These are phyloP conservation scores for Pyricularia pennisetigena DNA, from an alignment of 2,329 filamentous ascomycete species.

Conservation along the genomic window DNA sequence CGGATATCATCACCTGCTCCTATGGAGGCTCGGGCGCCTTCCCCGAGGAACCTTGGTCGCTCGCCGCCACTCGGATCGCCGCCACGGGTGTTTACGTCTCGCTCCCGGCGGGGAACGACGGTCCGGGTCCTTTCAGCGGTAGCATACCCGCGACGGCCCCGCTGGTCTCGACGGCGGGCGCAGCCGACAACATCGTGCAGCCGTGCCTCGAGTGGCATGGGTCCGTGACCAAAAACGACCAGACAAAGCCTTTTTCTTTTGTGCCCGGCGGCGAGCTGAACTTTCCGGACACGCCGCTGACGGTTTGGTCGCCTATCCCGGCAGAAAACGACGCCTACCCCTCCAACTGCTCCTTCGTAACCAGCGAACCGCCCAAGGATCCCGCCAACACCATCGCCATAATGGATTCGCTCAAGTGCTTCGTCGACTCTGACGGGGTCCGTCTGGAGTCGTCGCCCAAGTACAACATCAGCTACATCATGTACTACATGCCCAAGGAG, in stretches of 20 bases:
- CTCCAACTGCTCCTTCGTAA: background rate
- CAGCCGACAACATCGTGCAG: background rate
- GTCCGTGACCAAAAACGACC: background rate
- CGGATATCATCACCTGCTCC: conserved; percentile 28
- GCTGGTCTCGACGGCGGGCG: background rate
- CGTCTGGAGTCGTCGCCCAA: background rate
- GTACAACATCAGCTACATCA: background rate
- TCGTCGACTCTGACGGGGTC: background rate
- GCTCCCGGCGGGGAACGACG: conserved; percentile 32
- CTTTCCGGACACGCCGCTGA: background rate
- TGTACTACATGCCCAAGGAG: background rate
- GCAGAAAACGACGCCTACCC: too few species aligned
- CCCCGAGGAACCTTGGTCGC: conserved; percentile 21
- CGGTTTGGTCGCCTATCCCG: background rate
- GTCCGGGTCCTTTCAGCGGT: conserved; percentile 16
- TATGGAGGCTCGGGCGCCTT: conserved; percentile 11
- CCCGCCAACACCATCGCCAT: background rate
- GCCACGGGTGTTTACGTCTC: conserved; percentile 27
- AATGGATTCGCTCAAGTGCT: background rate
- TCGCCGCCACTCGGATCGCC: conserved; percentile 26
- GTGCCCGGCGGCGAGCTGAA: background rate
- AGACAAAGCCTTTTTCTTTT: background rate
- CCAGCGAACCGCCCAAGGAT: background rate
- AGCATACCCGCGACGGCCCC: background rate
- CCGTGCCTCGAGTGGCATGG: background rate